Percentiles rank a stretch among this genome's conserved stretches.
phyloP scores from a whole-genome alignment of 129 eudicot genomes.

The Erigeron canadensis region DNA sequence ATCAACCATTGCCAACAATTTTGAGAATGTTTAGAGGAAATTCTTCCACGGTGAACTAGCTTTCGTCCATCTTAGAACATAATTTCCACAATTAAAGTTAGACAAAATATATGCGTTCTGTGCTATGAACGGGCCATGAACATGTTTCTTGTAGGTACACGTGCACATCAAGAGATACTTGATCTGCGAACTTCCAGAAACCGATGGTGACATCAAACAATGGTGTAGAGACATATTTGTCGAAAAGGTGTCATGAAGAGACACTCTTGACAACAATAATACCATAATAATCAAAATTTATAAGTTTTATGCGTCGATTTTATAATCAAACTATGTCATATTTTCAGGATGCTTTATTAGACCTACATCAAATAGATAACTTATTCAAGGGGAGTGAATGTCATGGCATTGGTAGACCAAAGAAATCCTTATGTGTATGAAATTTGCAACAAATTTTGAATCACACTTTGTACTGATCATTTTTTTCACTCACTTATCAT shows the following conservation, averaged over 20 bases:
- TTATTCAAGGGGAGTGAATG: conserved; percentile 48
- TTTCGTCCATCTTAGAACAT: conserved; percentile 1
- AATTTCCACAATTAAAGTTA: background rate
- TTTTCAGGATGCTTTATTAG: conserved; percentile 75
- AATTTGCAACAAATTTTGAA: background rate
- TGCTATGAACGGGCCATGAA: conserved; percentile 1
- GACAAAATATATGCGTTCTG: background rate
- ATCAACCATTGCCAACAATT: conserved; percentile 54
- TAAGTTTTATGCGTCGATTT: background rate
- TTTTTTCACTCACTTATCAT: background rate
- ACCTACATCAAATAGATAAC: conserved; percentile 46
- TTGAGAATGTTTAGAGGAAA: conserved; percentile 56
- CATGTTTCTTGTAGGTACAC: conserved; percentile 51
- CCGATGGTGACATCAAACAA: conserved; percentile 55
- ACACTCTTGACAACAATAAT: background rate
- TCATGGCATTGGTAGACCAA: conserved; percentile 72
- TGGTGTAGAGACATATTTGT: conserved; percentile 82
- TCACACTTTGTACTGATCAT: background rate
- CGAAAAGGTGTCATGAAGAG: conserved; percentile 53
- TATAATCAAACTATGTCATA: background rate
- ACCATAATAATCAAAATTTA: background rate
- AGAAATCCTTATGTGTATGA: conserved; percentile 60
- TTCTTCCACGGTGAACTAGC: conserved; percentile 54
- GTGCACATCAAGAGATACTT: conserved; percentile 69
- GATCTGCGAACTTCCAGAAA: conserved; percentile 67